phyloP scores from a whole-genome alignment of 345 rosid species.

The Salix viminalis region DNA sequence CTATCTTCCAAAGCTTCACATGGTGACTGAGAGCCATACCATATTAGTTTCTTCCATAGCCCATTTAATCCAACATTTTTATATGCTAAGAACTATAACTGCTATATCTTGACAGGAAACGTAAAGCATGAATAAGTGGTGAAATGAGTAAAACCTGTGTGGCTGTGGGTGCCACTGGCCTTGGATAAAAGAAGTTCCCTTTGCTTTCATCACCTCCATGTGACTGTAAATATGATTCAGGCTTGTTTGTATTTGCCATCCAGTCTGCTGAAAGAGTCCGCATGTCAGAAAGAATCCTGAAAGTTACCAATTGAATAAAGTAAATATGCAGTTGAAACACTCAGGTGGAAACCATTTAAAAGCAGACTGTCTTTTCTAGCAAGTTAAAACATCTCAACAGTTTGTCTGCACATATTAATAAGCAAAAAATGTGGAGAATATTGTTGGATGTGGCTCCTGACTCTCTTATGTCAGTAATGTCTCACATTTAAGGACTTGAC shows the following conservation, averaged over 20 bases:
- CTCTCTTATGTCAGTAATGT: not conserved
- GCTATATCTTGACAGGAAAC: not conserved
- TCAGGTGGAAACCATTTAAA: not conserved
- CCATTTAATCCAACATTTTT: not conserved
- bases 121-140: not conserved
- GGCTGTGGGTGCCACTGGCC: conserved; percentile 95
- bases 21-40: not conserved
- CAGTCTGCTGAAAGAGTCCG: conserved; percentile 99
- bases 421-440: not conserved
- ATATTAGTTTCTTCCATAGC: not conserved
- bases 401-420: not conserved
- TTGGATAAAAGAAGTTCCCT: conserved; percentile 79
- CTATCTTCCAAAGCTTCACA: not conserved
- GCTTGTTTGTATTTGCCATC: conserved; percentile 94
- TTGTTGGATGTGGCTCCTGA: not conserved
- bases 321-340: conserved; percentile 8
- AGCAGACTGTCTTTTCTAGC: conserved; percentile 1
- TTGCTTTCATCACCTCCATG: conserved; percentile 78
- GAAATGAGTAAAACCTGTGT: conserved; percentile 60
- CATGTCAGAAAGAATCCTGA: conserved; percentile 99
- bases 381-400: not conserved
- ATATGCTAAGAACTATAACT: not conserved
- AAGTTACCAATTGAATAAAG: conserved; percentile 19
- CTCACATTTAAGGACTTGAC: not conserved
- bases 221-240: conserved; percentile 72